Evolutionary conservation across 306 rosid species (phyloP).

Genomic region (Lablab purpureus): DNA sequence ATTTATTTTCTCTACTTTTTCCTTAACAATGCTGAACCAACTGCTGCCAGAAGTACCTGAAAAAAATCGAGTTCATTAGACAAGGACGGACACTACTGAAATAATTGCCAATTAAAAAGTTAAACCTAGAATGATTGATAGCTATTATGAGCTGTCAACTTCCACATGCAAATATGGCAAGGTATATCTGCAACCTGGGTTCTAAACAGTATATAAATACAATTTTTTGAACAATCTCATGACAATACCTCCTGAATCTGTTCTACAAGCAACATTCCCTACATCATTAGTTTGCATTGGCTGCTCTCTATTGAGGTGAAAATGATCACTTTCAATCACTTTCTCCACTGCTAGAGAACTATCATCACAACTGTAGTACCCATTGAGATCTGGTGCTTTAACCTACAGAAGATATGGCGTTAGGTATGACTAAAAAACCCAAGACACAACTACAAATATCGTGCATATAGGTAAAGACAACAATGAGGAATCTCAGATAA

Average conservation of each 20-base stretch:
- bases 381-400: slow-evolving; percentile 62
- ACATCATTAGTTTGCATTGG: slow-evolving; percentile 43
- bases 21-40: slow-evolving; percentile 57
- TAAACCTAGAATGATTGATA: slow-evolving; percentile 27
- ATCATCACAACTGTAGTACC: slow-evolving; percentile 88
- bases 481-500: slow-evolving; percentile 32
- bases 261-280: slow-evolving; percentile 47
- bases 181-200: slow-evolving; percentile 19
- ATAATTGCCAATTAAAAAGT: slow-evolving; percentile 20
- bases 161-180: slow-evolving; percentile 29
- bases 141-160: slow-evolving; percentile 26
- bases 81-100: slow-evolving; percentile 16
- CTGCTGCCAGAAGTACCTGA: slow-evolving; percentile 59
- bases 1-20: slow-evolving; percentile 60
- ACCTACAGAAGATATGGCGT: slow-evolving; percentile 47
- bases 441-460: slow-evolving; percentile 17
- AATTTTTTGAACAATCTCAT: slow-evolving; percentile 32
- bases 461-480: slow-evolving; percentile 13
- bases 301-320: slow-evolving; percentile 46
- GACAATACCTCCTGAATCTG: slow-evolving; percentile 67
- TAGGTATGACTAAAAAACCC: slow-evolving; percentile 15
- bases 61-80: slow-evolving; percentile 38
- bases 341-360: slow-evolving; percentile 53
- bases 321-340: slow-evolving; percentile 46
- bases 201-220: slow-evolving; percentile 25